Evolutionary conservation across 768 basidiomycete genomes (phyloP).

Genomic region (Leccinum uliginosum): DNA sequence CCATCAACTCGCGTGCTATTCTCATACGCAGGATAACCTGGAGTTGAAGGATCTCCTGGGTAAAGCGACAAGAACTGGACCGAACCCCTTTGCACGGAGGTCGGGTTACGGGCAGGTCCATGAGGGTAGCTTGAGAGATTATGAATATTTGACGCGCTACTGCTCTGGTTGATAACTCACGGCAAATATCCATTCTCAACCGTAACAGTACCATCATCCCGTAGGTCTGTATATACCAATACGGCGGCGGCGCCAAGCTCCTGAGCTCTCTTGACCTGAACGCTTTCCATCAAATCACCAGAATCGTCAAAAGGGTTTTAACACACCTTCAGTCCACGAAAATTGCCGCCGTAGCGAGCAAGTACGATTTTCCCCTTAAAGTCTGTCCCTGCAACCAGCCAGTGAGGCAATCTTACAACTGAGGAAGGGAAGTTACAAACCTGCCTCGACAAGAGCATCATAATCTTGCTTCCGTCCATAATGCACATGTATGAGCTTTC

Average conservation of each 20-base stretch:
- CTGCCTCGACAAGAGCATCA: slow-evolving; percentile 49
- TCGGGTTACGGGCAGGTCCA: slow-evolving; percentile 85
- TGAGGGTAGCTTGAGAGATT: slow-evolving; percentile 41
- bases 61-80: slow-evolving; percentile 69
- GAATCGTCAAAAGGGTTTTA: slow-evolving; percentile 3
- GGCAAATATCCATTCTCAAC: slow-evolving; percentile 71
- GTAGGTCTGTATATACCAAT: slow-evolving; percentile 83
- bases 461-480: slow-evolving; percentile 63
- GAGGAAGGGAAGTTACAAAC: slow-evolving; percentile 22
- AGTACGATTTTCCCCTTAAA: slow-evolving; percentile 78
- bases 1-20: slow-evolving; percentile 63
- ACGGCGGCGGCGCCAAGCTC: slow-evolving; percentile 82
- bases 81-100: slow-evolving; percentile 81
- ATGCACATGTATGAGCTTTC: slow-evolving; percentile 52
- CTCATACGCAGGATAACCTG: slow-evolving; percentile 82
- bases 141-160: not conserved
- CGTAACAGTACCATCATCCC: slow-evolving; percentile 82
- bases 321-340: slow-evolving; percentile 85
- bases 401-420: not conserved
- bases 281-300: slow-evolving; percentile 21
- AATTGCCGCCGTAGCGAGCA: slow-evolving; percentile 69
- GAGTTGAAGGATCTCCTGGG: slow-evolving; percentile 81
- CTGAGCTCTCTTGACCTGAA: slow-evolving; percentile 77
- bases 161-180: slow-evolving; percentile 27
- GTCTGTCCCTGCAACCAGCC: slow-evolving; percentile 45